Base-by-base conservation (phyloP, 2,329 filamentous ascomycete species). In the Claviceps sorghi region DNA sequence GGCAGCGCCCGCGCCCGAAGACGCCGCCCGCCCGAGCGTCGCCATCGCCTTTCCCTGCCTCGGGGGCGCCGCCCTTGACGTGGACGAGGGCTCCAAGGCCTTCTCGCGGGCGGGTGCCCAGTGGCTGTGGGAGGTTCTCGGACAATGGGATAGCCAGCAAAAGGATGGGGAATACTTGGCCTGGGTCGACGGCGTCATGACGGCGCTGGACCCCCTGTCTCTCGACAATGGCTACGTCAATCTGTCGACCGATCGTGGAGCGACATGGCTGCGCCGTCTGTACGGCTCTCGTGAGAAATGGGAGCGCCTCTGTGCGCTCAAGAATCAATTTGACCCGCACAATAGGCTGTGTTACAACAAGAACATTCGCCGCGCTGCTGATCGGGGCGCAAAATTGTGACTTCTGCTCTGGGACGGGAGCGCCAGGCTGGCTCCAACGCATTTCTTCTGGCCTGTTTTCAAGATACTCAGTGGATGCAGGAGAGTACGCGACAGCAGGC, bases 221-320 rank as follows among this genome's bases (percentile, higher is more conserved):
- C 42, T 44, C 42, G 21, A 15, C 22, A 26, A 44, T 13, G 42
- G 42, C 21, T 44, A 44, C 21, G 42, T 44, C 21, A 44, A 44
- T 21, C 13, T 44, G 22, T 52, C 50, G 6, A 10, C 26, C 5
- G 50, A 52, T 22, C 43, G 34, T 3, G 50, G 50, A 3, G 29
- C 50, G 9, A n/a, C 30, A 26, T 52, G 50, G 50, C 50, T 52
- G 44, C 36, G 50, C 4, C 30, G 46, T 21, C 19, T 52, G 9
- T 52, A 52, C 45, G 50, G 50, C 19, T 47, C 50, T 13, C n/a
- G 19, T 1, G 34, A 46, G 2, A 52, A 52, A 26, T 52, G 50
- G 50, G n/a, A 32, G 15, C 50, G 43, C 21, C 40, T 52, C 32
- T 52, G 50, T 32, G 50, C 50, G 13, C 34, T 52, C 13, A 52